Percentiles rank a stretch among this genome's conserved stretches.
Evolutionary conservation across 768 basidiomycete species (phyloP).

Genomic region (Gautieria morchelliformis): DNA sequence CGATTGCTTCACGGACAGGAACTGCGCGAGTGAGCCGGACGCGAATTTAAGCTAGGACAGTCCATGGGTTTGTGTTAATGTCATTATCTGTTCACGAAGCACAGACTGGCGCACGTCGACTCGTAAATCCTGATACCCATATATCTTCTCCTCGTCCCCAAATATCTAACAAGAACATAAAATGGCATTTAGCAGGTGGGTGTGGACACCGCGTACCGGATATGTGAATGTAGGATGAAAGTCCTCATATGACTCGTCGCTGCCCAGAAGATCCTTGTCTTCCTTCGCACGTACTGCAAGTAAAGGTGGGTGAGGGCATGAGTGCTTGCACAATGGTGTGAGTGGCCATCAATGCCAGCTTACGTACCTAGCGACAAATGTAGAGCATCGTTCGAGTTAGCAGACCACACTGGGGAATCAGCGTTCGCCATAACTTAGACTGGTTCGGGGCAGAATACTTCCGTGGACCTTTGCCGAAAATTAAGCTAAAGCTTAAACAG

Average conservation of each 20-base stretch:
- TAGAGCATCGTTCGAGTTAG: conserved; percentile 70
- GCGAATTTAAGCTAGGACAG: conserved; percentile 63
- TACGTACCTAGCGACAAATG: conserved; percentile 61
- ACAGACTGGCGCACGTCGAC: conserved; percentile 58
- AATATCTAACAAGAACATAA: conserved; percentile 55
- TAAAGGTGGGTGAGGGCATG: conserved; percentile 2
- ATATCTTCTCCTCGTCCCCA: conserved; percentile 93
- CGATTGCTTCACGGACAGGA: conserved; percentile 58
- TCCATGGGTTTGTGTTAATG: neutral
- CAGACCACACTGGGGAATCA: conserved; percentile 52
- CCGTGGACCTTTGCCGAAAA: no score
- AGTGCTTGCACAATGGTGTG: neutral
- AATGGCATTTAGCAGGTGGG: neutral
- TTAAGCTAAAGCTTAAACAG: no score
- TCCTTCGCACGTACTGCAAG: conserved; percentile 55
- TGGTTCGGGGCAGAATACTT: no score
- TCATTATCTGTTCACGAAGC: neutral
- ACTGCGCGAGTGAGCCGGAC: conserved; percentile 77
- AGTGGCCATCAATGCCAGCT: neutral
- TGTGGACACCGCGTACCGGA: conserved; percentile 44
- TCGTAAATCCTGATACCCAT: conserved; percentile 78
- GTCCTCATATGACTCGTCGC: conserved; percentile 44
- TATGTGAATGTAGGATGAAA: conserved; percentile 93
- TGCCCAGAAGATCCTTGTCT: conserved; percentile 50
- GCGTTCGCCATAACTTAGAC: neutral